phyloP scores from a whole-genome alignment of 2,329 filamentous ascomycete species.

The Sporothrix dimorphospora region DNA sequence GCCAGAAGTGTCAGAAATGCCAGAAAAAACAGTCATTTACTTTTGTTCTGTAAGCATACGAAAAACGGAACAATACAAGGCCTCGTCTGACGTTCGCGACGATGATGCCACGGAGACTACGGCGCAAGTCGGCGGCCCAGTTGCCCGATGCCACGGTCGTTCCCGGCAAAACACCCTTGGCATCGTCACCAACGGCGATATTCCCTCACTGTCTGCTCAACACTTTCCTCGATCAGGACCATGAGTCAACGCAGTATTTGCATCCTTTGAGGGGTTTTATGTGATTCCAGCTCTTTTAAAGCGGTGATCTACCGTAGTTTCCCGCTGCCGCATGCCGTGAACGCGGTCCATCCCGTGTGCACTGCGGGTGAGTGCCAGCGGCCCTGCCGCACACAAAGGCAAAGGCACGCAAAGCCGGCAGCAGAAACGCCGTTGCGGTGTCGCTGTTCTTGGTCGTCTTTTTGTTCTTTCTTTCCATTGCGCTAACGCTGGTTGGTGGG shows the following conservation, averaged over 20 bases:
- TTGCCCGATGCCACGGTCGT: not conserved
- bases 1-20: too few relatives aligned
- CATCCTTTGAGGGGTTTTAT: not conserved
- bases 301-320: not conserved
- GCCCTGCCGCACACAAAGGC: conserved; percentile 5
- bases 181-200: not conserved
- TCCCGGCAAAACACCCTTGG: not conserved
- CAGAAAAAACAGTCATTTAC: too few relatives aligned
- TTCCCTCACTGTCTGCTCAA: not conserved
- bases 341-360: conserved; percentile 1
- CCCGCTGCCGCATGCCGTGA: not conserved
- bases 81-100: not conserved
- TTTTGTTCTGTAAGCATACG: too few relatives aligned
- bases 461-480: not conserved
- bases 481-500: not conserved
- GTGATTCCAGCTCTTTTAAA: not conserved
- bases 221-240: not conserved
- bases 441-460: not conserved
- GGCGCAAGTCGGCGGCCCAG: not conserved
- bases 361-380: not conserved
- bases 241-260: not conserved
- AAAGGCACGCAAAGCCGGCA: not conserved
- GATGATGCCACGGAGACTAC: not conserved
- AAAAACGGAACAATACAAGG: too few relatives aligned
- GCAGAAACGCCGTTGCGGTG: not conserved